phyloP scores from a whole-genome alignment of 345 rosid species.

The Boechera stricta region DNA sequence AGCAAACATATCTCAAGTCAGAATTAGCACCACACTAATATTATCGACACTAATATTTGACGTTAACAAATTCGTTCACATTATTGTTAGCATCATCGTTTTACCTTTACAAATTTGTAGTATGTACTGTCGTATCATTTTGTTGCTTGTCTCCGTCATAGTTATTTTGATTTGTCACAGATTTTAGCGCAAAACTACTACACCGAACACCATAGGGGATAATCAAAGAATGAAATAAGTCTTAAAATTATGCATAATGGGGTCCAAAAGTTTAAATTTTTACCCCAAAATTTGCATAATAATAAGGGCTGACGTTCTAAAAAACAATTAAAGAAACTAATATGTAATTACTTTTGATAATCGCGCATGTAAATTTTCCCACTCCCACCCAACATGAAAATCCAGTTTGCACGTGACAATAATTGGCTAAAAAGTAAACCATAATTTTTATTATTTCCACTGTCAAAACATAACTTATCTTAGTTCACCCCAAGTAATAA shows the following conservation, averaged over 20 bases:
- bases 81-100: background rate
- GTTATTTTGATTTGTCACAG: background rate
- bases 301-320: background rate
- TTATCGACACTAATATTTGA: background rate
- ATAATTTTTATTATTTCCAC: conserved; percentile 3
- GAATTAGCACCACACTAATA: background rate
- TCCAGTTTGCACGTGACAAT: conserved; percentile 34
- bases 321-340: background rate
- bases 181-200: background rate
- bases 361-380: conserved; percentile 36
- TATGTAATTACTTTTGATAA: conserved; percentile 23
- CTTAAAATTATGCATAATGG: background rate
- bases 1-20: background rate
- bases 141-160: background rate
- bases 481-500: background rate
- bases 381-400: conserved; percentile 17
- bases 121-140: background rate
- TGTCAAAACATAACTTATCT: conserved; percentile 1
- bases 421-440: conserved; percentile 32
- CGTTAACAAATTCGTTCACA: background rate
- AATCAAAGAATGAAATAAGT: background rate
- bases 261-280: background rate
- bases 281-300: background rate
- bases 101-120: background rate
- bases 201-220: background rate